These are phyloP conservation scores for Chlorella sp. DNA, from an alignment of 139 green algal genomes.

Conservation along the genomic window DNA sequence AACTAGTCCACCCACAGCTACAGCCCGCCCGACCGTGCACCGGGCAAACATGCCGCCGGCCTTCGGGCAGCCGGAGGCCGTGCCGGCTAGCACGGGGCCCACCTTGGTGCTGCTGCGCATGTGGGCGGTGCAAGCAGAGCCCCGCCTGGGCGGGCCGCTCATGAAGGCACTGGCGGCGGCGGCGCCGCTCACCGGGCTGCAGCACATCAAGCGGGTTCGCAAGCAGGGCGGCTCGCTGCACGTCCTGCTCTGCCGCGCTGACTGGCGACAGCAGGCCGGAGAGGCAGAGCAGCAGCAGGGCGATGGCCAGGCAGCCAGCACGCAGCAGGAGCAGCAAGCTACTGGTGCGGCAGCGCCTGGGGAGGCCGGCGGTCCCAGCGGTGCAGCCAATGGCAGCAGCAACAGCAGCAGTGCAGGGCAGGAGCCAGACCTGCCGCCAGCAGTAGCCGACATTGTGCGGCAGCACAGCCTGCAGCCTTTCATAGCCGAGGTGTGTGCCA, in stretches of 20 bases:
- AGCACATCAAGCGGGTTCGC: conserved; percentile 75
- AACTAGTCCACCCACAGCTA: too few relatives aligned
- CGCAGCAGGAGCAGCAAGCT: background rate
- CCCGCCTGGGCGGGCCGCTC: conserved; percentile 21
- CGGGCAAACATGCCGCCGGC: background rate
- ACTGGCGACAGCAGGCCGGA: background rate
- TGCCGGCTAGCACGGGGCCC: conserved; percentile 12
- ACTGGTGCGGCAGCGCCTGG: background rate
- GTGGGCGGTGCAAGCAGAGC: background rate
- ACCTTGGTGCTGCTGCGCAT: conserved; percentile 16
- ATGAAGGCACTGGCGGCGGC: conserved; percentile 51
- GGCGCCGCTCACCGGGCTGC: conserved; percentile 53
- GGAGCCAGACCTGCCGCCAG: background rate
- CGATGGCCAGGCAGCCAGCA: background rate
- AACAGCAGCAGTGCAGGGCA: background rate
- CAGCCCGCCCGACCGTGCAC: too few relatives aligned
- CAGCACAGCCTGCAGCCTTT: background rate
- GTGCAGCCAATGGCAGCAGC: background rate
- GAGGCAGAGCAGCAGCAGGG: background rate
- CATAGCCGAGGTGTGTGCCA: background rate
- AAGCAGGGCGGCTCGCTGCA: conserved; percentile 41
- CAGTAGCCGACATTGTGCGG: background rate
- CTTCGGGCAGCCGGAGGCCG: background rate
- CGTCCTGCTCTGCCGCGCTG: conserved; percentile 48
- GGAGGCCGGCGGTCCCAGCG: background rate